Evolutionary conservation across 371 early-diverging fungal genomes (phyloP), one percentile per base, ranked within the genome.

Genomic region (Saksenaea vasiformis): DNA sequence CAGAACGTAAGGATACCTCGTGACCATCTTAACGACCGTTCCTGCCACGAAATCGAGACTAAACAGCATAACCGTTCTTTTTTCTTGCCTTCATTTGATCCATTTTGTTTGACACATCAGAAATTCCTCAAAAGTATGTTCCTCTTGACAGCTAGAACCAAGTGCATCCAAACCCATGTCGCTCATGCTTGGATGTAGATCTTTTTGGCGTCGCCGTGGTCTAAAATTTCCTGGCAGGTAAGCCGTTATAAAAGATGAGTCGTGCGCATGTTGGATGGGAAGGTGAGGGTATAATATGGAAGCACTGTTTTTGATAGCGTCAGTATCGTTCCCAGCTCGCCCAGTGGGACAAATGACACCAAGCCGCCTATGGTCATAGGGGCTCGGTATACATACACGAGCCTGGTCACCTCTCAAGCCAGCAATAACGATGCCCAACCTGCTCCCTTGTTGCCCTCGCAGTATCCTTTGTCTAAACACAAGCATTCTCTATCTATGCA

Each of bases 151-250:
- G 22, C 24, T 22, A 47, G 22, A 47, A 47, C 51, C 51, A 47
- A 10, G 51, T 22, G 9, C 51, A 47, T 47, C 51, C 27, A 17
- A 47, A 22, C 24, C 22, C 19, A 47, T 22, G 51, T 47, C 24
- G 51, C 51, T 47, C 51, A 47, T 47, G 51, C 22, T 47, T 53
- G 51, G 51, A 47, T 56, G 26, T 61, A 81, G 82, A 54, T 74
- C 79, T 7, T 82, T 82, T 74, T 82, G 82, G 82, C 70, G 76
- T 64, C 62, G 76, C 35, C 72, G 64, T 56, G 77, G 79, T 9
- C 56, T 73, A 28, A 76, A 77, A 59, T 43, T 79, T 26, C 82
- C 82, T 59, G 82, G 79, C 69, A 76, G 82, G 82, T 82, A 77
- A 54, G 26, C 15, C 26, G n/a, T 17, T 27, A 11, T 38, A 36